Evolutionary conservation across 2,329 filamentous ascomycete species (phyloP), one percentile per base, ranked within the genome.

Genomic region (Penicillium sp.): DNA sequence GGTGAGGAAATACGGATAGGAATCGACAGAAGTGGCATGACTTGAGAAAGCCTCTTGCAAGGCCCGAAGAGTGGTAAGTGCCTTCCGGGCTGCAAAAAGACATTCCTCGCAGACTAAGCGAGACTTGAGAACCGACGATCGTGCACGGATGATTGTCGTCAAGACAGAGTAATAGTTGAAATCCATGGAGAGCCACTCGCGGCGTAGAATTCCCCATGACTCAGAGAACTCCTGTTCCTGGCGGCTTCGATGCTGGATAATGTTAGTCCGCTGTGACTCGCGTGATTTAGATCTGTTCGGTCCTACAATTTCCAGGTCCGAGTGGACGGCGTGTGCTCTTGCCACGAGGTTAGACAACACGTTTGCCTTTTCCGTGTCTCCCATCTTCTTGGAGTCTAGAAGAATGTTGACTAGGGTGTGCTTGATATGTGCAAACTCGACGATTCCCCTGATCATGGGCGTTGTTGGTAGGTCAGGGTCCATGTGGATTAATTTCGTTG

Each of bases 51-150:
- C 52, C 30, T 60, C 55, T 32, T 60, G 57, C 33, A 63, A 45
- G 8, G 49, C 55, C 6, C 54, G 51, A 21, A 63, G 55, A 6
- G 59, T 62, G 3, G 49, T 59, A 4, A 61, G 41, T 3, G 57
- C 53, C 36, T 63, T 54, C 1, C 60, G 52, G 18, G 60, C 60
- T 7, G 59, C 51, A 23, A 57, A 63, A n/a, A 63, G 48, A 43
- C 60, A 63, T 15, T 62, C 51, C 36, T 63, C 59, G 18, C 59
- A 63, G 13, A 63, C 53, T 6, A 62, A 21, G 2, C 60, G 59
- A n/a, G 60, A 63, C 40, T 63, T 63, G 8, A 63, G 50, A 5
- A 60, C 60, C 2, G 60, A 59, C 5, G 60, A 63, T 17, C 59
- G 55, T 15, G 59, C 57, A 27, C 55, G 57, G 21, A 63, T 60